A percentile compares a stretch with the other conserved stretches of the same genome.
These are phyloP conservation scores for Ceratocystis papillata DNA, from an alignment of 2,329 filamentous ascomycete species.

Conservation along the genomic window DNA sequence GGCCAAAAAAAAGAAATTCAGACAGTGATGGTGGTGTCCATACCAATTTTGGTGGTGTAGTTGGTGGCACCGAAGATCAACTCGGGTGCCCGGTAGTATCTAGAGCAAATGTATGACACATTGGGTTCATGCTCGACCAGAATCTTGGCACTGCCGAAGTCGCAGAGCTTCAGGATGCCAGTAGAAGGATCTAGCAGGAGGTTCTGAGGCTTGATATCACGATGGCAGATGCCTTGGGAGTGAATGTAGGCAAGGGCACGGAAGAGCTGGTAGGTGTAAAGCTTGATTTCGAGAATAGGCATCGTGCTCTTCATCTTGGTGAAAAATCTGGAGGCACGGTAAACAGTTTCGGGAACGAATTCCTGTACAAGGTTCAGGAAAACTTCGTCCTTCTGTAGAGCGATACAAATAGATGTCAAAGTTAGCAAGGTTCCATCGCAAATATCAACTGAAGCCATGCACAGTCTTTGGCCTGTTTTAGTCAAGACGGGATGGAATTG, in stretches of 20 bases:
- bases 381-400: constrained; percentile 78
- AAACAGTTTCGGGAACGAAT: constrained; percentile 96
- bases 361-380: constrained; percentile 98
- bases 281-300: constrained; percentile 96
- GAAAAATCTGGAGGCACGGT: constrained; percentile 95
- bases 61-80: constrained; percentile 98
- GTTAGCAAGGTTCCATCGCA: constrained; percentile 18
- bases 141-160: constrained; percentile 98
- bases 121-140: constrained; percentile 97
- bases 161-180: constrained; percentile 90
- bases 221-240: constrained; percentile 96
- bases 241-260: constrained; percentile 97
- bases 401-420: not conserved
- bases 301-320: constrained; percentile 99
- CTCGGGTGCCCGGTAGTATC: constrained; percentile 96
- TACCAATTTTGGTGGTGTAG: constrained; percentile 99
- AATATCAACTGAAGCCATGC: not conserved
- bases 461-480: not conserved
- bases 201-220: constrained; percentile 99
- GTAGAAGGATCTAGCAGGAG: constrained; percentile 83
- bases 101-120: constrained; percentile 98
- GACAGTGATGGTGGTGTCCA: constrained; percentile 30
- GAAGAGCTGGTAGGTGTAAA: constrained; percentile 99
- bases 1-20: not conserved
- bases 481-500: not conserved